Evolutionary conservation across 2,329 filamentous ascomycete species (phyloP).

Genomic region (Clonostachys sp.): DNA sequence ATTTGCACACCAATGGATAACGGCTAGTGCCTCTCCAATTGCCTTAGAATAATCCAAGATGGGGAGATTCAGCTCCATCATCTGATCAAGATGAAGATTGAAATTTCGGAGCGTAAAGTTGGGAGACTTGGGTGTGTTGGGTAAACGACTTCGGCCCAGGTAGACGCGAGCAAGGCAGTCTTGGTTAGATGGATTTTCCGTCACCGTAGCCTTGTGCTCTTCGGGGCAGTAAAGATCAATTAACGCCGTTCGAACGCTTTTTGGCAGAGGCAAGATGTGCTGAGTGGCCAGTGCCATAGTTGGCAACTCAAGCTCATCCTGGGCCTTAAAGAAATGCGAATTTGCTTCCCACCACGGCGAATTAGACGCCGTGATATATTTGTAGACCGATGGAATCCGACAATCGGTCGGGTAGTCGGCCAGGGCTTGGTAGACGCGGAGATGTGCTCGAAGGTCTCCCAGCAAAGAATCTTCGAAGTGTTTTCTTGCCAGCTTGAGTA

Average conservation of each 20-base stretch:
- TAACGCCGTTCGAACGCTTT: constrained; percentile 8
- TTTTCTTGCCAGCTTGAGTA: constrained; percentile 12
- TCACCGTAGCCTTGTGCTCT: background rate
- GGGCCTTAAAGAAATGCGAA: constrained; percentile 2
- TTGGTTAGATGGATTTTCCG: constrained; percentile 4
- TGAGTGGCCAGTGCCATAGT: constrained; percentile 10
- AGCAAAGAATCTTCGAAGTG: constrained; percentile 10
- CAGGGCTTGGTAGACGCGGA: constrained; percentile 8
- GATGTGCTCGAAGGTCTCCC: constrained; percentile 11
- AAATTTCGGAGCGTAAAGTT: constrained; percentile 12
- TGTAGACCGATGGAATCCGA: background rate
- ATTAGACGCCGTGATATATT: background rate
- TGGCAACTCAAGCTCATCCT: constrained; percentile 4
- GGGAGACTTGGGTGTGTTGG: constrained; percentile 1
- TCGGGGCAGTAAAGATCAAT: constrained; percentile 10
- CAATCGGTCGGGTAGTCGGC: background rate
- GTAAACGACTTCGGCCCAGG: constrained; percentile 5
- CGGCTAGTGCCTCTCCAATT: constrained; percentile 12
- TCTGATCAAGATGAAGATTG: constrained; percentile 12
- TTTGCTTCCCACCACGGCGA: background rate
- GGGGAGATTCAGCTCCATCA: constrained; percentile 5
- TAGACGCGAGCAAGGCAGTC: constrained; percentile 12
- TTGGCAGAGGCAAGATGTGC: constrained; percentile 14
- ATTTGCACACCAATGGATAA: constrained; percentile 13
- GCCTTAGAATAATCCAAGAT: constrained; percentile 4